Base-by-base conservation (phyloP, 192 early-diverging fungal genomes). In the Entomortierella chlamydospora region DNA sequence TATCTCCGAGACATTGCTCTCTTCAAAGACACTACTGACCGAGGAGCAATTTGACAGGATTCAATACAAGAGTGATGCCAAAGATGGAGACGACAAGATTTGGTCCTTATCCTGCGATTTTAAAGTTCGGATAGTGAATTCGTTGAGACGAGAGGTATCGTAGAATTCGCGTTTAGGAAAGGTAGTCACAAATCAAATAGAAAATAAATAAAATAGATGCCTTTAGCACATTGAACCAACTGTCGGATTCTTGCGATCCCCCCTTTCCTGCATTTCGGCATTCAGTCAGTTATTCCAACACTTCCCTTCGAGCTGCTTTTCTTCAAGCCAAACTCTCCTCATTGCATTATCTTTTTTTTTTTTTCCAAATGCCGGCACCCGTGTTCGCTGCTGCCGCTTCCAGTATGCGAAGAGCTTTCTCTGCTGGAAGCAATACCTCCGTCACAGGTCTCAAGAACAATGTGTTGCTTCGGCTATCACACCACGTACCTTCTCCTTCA, bases 91-190 rank as follows among this genome's bases (percentile, higher is more conserved):
- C n/a, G n/a, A n/a, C n/a, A n/a, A 49, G 31, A 54, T 77, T 6
- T 77, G 73, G 74, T 78, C 74, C 15, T 54, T 78, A 17, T 17
- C 2, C 12, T 78, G 66, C 34, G 55, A 58, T 33, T 69, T 78
- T 50, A 47, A 42, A 1, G 74, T 78, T 49, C 43, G 57, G 43
- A 60, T 78, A 67, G 74, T 78, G 4, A 18, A 50, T 37, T 4
- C 34, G 4, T 37, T 7, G 34, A 37, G 10, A n/a, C n/a, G n/a
- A n/a, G n/a, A n/a, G n/a, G n/a, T n/a, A n/a, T n/a, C n/a, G n/a
- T n/a, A n/a, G n/a, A n/a, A n/a, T n/a, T n/a, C n/a, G n/a, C n/a
- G n/a, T n/a, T n/a, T n/a, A n/a, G n/a, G n/a, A n/a, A n/a, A n/a
- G n/a, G n/a, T n/a, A n/a, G n/a, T n/a, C n/a, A n/a, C n/a, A n/a